Evolutionary conservation across 805 yeast genomes (phyloP).

Genomic region (Candida orba): DNA sequence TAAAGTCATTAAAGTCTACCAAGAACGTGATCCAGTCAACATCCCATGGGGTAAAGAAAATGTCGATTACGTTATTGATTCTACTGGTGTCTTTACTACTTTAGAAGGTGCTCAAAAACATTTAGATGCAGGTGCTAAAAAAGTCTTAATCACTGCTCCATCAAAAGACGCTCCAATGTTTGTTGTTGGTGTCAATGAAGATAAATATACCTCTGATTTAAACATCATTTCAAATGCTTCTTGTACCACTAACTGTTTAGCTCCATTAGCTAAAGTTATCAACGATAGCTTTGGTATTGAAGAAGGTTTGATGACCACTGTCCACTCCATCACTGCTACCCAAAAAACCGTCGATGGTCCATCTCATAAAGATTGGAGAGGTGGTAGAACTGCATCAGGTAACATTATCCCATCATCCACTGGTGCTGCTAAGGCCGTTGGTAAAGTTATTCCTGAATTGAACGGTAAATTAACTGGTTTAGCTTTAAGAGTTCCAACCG

Average conservation of each 20-base stretch:
- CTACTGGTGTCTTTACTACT: slow-evolving; percentile 68
- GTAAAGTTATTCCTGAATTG: slow-evolving; percentile 65
- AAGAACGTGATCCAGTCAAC: slow-evolving; percentile 60
- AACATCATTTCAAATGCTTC: slow-evolving; percentile 64
- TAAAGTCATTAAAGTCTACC: slow-evolving; percentile 41
- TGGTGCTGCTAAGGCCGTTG: slow-evolving; percentile 75
- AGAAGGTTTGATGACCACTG: slow-evolving; percentile 73
- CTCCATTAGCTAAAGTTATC: slow-evolving; percentile 65
- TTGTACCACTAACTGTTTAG: slow-evolving; percentile 70
- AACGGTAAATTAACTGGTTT: slow-evolving; percentile 70
- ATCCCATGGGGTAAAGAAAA: slow-evolving; percentile 62
- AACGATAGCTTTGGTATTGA: slow-evolving; percentile 61
- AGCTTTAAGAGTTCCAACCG: slow-evolving; percentile 70
- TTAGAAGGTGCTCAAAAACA: slow-evolving; percentile 61
- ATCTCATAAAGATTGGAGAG: slow-evolving; percentile 76
- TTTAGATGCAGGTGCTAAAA: slow-evolving; percentile 68
- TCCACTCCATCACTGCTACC: slow-evolving; percentile 65
- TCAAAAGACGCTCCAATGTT: slow-evolving; percentile 68
- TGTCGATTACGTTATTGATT: slow-evolving; percentile 60
- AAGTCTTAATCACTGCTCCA: slow-evolving; percentile 67
- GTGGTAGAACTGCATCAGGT: slow-evolving; percentile 72
- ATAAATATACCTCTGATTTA: slow-evolving; percentile 48
- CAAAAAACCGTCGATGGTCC: slow-evolving; percentile 74
- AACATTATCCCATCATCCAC: slow-evolving; percentile 72
- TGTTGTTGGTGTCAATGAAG: slow-evolving; percentile 64